These are phyloP conservation scores for Oryza australiensis DNA, from an alignment of 176 grass and related monocot species.

Conservation along the genomic window DNA sequence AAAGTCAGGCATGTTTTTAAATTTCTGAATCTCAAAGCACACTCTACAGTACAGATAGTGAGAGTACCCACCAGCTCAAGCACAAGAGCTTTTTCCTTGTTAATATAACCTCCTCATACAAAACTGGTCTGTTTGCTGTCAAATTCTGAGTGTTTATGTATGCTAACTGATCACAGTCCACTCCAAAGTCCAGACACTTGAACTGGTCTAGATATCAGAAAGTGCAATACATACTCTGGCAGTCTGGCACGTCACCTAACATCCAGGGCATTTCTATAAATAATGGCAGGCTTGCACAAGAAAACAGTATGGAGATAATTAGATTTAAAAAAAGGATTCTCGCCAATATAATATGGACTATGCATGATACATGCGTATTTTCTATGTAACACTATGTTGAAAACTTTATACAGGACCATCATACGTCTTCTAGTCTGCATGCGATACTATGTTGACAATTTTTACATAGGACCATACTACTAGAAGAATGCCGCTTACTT, in stretches of 20 bases:
- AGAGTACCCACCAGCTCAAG: background rate
- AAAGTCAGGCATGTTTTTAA: background rate
- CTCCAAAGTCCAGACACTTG: background rate
- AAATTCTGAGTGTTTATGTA: background rate
- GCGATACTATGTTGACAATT: background rate
- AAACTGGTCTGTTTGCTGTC: background rate
- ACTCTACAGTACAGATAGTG: background rate
- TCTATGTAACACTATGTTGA: background rate
- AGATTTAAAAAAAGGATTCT: conserved; percentile 10
- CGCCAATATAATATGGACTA: background rate
- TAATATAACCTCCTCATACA: background rate
- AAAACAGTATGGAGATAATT: background rate
- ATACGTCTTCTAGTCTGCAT: background rate
- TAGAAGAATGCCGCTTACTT: background rate
- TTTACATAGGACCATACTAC: background rate
- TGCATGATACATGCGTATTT: conserved; percentile 17
- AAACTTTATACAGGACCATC: background rate
- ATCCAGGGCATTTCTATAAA: conserved; percentile 22
- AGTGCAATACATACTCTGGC: background rate
- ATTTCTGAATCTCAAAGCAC: background rate
- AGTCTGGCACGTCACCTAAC: conserved; percentile 4
- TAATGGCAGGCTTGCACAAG: conserved; percentile 3
- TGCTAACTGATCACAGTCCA: background rate
- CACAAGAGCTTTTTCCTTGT: background rate
- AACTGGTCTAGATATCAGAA: conserved; percentile 17